Conservation (phyloP, 2,329 filamentous ascomycete genomes). For the Periconia sp. region DNA sequence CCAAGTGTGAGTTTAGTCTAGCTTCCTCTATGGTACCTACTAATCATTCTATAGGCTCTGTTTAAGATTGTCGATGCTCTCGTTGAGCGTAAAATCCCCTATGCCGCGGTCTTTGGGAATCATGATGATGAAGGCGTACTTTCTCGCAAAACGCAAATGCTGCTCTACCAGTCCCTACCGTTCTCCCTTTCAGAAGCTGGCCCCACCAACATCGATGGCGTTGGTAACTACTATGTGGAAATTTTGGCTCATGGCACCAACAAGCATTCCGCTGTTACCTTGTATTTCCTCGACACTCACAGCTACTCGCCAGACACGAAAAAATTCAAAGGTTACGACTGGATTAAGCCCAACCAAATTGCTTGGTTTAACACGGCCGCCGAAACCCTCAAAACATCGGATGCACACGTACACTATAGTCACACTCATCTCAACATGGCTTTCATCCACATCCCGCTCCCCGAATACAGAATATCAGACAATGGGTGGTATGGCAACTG, state of each 20-base stretch:
- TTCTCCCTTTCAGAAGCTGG: conserved; percentile 87
- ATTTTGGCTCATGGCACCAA: conserved; percentile 77
- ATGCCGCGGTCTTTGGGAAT: conserved; percentile 93
- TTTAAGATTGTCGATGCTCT: conserved; percentile 90
- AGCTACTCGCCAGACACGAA: conserved; percentile 87
- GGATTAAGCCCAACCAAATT: conserved; percentile 93
- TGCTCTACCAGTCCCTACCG: conserved; percentile 79
- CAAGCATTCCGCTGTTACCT: conserved; percentile 84
- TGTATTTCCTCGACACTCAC: conserved; percentile 96
- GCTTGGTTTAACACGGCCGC: conserved; percentile 89
- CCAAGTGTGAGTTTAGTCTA: conserved; percentile 64
- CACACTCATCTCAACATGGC: conserved; percentile 94
- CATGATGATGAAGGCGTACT: conserved; percentile 92
- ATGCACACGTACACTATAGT: conserved; percentile 79
- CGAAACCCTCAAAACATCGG: conserved; percentile 65
- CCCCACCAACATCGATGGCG: conserved; percentile 79
- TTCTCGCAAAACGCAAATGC: conserved; percentile 77
- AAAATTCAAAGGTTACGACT: conserved; percentile 91
- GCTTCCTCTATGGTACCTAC: neutral
- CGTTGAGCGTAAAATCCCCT: conserved; percentile 85
- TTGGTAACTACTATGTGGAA: conserved; percentile 94
- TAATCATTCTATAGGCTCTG: conserved; percentile 62
- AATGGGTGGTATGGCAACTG: conserved; percentile 68
- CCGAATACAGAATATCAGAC: conserved; percentile 72
- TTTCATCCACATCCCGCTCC: conserved; percentile 95